A percentile compares a stretch with the other conserved stretches of the same genome.
phyloP scores from a whole-genome alignment of 371 early-diverging fungal species.

The Actinomortierella wolfii region DNA sequence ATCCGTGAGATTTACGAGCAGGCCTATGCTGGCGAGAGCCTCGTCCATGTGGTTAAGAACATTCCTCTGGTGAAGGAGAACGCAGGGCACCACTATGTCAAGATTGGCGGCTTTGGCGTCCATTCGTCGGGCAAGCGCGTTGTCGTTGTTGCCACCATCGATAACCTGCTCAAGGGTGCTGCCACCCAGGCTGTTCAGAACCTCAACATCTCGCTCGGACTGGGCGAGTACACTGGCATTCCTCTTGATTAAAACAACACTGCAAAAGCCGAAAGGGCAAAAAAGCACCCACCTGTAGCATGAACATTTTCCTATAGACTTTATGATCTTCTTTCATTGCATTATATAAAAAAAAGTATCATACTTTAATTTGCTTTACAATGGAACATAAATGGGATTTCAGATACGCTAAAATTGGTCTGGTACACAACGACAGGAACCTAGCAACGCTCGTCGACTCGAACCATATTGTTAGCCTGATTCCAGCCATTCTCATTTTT shows the following conservation, averaged over 20 bases:
- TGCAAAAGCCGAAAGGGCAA: too few relatives aligned
- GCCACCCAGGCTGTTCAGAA: constrained; percentile 97
- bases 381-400: too few relatives aligned
- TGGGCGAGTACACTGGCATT: constrained; percentile 87
- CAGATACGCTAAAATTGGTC: too few relatives aligned
- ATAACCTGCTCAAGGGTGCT: constrained; percentile 95
- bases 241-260: constrained; percentile 54
- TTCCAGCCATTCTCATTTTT: too few relatives aligned
- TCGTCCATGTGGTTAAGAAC: constrained; percentile 77
- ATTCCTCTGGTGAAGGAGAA: constrained; percentile 91
- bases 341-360: too few relatives aligned
- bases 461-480: too few relatives aligned
- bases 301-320: too few relatives aligned
- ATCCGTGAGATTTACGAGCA: constrained; percentile 72
- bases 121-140: constrained; percentile 80
- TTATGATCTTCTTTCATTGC: too few relatives aligned
- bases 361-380: too few relatives aligned
- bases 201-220: constrained; percentile 75
- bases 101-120: constrained; percentile 91
- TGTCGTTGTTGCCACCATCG: constrained; percentile 92
- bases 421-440: too few relatives aligned
- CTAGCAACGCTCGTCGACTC: too few relatives aligned
- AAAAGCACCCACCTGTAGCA: too few relatives aligned
- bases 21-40: constrained; percentile 76
- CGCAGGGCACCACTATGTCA: constrained; percentile 82